Evolutionary conservation across 2,329 filamentous ascomycete genomes (phyloP).

Genomic region (Venturia oleaginea): DNA sequence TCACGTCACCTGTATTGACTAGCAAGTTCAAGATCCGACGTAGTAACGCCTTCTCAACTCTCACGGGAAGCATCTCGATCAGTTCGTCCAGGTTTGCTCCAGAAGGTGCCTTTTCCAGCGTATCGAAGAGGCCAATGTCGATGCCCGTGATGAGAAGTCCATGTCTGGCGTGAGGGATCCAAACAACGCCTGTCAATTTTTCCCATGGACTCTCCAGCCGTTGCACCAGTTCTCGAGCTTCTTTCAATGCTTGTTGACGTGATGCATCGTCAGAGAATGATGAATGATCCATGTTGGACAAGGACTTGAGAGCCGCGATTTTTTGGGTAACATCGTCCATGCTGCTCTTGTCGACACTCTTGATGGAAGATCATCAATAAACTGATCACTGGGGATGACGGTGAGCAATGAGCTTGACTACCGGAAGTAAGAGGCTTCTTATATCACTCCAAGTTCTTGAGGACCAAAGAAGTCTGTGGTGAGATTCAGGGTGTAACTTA

Average conservation of each 20-base stretch:
- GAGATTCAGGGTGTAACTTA: not conserved
- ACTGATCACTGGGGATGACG: no score
- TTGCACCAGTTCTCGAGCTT: not conserved
- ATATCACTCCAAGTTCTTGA: not conserved
- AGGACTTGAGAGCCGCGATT: not conserved
- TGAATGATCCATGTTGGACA: not conserved
- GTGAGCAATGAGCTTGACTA: no score
- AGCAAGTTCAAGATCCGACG: not conserved
- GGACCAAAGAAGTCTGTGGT: not conserved
- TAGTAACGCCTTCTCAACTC: not conserved
- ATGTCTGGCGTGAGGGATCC: not conserved
- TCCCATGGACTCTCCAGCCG: constrained; percentile 1
- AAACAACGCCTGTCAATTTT: not conserved
- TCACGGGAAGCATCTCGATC: not conserved
- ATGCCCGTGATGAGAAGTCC: not conserved
- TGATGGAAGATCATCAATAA: no score
- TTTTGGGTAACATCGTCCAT: not conserved
- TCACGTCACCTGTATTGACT: not conserved
- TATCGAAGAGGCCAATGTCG: not conserved
- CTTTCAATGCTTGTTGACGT: not conserved
- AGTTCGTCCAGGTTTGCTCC: not conserved
- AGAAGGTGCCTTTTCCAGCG: not conserved
- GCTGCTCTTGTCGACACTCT: not conserved
- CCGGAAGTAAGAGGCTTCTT: not conserved
- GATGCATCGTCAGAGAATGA: not conserved